A percentile compares a stretch with the other conserved stretches of the same genome.
phyloP scores from a whole-genome alignment of 2,329 filamentous ascomycete genomes.

The Penicillium sp. region DNA sequence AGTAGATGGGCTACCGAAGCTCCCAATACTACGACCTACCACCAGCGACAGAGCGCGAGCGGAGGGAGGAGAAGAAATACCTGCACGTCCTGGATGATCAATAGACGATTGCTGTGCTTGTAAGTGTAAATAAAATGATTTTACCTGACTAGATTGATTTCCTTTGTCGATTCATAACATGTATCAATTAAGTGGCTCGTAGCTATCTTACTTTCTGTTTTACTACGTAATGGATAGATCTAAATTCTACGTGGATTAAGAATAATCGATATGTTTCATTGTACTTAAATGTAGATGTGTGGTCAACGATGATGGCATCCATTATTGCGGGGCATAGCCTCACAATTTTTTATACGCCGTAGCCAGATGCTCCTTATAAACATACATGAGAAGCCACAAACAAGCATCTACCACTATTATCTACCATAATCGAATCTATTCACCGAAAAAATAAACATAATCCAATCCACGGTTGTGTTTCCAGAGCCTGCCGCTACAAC shows the following conservation, averaged over 20 bases:
- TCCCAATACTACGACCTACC: conserved; percentile 87
- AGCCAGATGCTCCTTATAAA: not conserved
- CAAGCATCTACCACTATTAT: no score
- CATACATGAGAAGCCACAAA: not conserved
- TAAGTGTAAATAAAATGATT: conserved; percentile 16
- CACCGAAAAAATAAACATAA: not conserved
- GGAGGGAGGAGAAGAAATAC: conserved; percentile 92
- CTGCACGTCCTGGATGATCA: conserved; percentile 88
- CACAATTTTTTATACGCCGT: not conserved
- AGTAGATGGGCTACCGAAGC: conserved; percentile 83
- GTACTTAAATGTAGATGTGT: not conserved
- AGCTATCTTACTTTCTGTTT: no score
- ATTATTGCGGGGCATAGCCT: not conserved
- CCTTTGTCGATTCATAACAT: conserved; percentile 11
- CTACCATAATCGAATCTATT: no score
- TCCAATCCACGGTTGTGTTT: not conserved
- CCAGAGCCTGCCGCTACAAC: not conserved
- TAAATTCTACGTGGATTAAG: no score
- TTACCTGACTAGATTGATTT: conserved; percentile 16
- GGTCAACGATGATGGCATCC: not conserved
- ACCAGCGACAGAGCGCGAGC: conserved; percentile 91
- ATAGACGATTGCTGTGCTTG: conserved; percentile 42
- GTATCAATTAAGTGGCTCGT: no score
- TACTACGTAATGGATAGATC: no score
- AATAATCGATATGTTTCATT: no score